Base-by-base conservation (phyloP, 257 asterid species). In the Plantago elongata region DNA sequence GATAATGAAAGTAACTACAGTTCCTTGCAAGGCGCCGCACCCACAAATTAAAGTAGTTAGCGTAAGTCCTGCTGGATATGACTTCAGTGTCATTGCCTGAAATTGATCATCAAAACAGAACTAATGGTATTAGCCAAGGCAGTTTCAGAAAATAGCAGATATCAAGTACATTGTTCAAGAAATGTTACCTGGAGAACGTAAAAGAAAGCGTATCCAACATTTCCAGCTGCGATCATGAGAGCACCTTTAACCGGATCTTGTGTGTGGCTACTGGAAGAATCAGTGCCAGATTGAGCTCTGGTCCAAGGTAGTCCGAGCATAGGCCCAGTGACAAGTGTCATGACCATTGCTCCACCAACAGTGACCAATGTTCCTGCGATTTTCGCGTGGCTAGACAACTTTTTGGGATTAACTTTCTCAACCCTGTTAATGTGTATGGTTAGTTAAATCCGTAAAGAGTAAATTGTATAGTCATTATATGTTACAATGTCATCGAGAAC, bases 331-430 rank as follows among this genome's bases (percentile, higher is more conserved):
- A 57, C 47, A 11, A 82, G 57, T 6, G 80, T 82, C 81, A 79
- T 72, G 7, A 82, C 59, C 81, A 75, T 77, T 14, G 89, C 85
- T 4, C 85, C 89, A 44, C 80, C 77, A n/a, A 75, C 73, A 0
- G 81, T 74, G n/a, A 74, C 66, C 14, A 75, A 38, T 29, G 83
- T 79, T 7, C 85, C 88, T 0, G 61, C 15, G 3, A 77, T 66
- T 45, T 79, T 79, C 42, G 74, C 81, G 38, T 63, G 81, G 65
- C 83, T 79, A 5, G 11, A 65, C 18, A 74, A 1, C 50, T 47
- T 69, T 51, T 55, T 74, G 38, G 72, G 43, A 15, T 30, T 56
- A 17, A 29, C 45, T 12, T 56, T 56, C 27, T 29, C 45, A 56
- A 56, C 45, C 61, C 86, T 82, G 61, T 27, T 0, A n/a, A 51